phyloP scores from a whole-genome alignment of 23 red algal species.

The Gracilariopsis chorda region DNA sequence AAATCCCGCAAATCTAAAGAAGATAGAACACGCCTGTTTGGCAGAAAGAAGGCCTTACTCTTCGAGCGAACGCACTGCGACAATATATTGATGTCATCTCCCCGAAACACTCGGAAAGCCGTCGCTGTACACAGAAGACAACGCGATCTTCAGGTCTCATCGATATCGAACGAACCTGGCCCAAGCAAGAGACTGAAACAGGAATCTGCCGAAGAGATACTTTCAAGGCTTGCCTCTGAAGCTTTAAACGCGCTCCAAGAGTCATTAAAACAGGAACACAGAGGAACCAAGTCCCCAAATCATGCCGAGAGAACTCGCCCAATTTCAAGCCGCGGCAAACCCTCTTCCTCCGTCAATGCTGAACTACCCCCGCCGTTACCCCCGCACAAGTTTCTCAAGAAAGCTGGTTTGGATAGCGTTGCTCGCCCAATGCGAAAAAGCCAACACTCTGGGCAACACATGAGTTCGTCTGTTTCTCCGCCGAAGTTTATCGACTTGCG shows the following conservation, averaged over 20 bases:
- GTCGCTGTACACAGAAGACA: neutral
- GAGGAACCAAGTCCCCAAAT: neutral
- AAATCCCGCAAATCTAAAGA: neutral
- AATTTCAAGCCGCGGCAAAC: neutral
- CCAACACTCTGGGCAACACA: neutral
- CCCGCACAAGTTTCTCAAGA: neutral
- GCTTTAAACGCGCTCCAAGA: neutral
- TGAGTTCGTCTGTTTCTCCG: neutral
- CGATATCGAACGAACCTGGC: neutral
- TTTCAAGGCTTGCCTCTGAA: conserved; percentile 6
- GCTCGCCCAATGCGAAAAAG: neutral
- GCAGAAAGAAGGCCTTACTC: too few relatives aligned
- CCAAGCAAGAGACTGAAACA: neutral
- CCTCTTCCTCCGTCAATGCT: neutral
- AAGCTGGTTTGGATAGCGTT: neutral
- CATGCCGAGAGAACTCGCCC: neutral
- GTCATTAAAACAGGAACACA: neutral
- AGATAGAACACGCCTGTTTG: neutral
- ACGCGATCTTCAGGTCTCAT: neutral
- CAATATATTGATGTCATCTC: neutral
- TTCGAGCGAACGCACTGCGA: neutral
- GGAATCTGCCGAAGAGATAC: neutral
- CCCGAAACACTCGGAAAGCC: neutral
- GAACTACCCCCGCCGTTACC: neutral
- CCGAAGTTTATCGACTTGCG: neutral